Evolutionary conservation across 345 rosid genomes (phyloP).

Genomic region (Luvunga scandens): DNA sequence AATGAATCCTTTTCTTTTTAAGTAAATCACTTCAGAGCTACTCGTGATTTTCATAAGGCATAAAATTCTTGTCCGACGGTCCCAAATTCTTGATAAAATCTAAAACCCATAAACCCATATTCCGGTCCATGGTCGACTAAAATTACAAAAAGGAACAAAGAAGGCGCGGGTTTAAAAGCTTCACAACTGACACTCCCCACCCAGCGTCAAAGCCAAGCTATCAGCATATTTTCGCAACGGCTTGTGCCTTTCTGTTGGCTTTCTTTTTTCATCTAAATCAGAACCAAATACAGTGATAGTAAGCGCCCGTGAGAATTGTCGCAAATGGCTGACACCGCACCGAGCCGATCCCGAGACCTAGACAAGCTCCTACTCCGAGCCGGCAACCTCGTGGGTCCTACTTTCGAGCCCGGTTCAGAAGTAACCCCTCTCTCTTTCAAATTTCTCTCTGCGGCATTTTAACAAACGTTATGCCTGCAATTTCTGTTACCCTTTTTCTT

Average conservation of each 20-base stretch:
- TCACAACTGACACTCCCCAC: background rate
- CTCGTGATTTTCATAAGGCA: too few relatives aligned
- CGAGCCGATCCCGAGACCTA: constrained; percentile 79
- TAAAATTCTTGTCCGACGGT: background rate
- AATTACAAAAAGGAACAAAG: too few relatives aligned
- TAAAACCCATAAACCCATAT: background rate
- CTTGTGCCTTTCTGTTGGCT: background rate
- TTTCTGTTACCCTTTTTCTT: background rate
- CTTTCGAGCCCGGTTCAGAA: constrained; percentile 68
- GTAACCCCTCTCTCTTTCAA: constrained; percentile 20
- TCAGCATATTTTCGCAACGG: background rate
- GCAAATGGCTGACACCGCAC: constrained; percentile 53
- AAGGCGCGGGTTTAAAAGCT: background rate
- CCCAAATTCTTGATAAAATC: background rate
- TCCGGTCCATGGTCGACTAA: background rate
- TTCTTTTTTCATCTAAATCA: background rate
- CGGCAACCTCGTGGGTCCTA: constrained; percentile 82
- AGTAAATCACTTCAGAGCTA: too few relatives aligned
- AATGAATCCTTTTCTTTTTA: too few relatives aligned
- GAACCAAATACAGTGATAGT: background rate
- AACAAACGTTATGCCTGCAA: constrained; percentile 15
- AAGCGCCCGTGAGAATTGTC: background rate
- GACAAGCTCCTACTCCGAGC: constrained; percentile 93
- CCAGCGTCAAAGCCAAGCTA: constrained; percentile 26
- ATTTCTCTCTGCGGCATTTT: constrained; percentile 11